phyloP scores from a whole-genome alignment of 352 stramenopile genomes.

The Albugo laibachii region DNA sequence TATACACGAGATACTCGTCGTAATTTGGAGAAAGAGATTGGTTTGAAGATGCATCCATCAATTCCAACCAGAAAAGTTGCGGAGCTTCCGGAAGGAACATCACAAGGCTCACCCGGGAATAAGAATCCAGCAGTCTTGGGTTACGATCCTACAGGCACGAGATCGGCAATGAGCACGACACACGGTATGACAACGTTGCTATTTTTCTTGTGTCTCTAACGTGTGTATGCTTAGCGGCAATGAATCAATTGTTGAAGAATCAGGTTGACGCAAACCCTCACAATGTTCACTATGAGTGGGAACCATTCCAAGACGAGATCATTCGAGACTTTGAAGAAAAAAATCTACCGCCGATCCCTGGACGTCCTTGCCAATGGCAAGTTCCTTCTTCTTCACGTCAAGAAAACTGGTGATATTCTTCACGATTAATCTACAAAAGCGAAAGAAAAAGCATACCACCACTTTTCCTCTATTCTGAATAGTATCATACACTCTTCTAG shows the following conservation, averaged over 20 bases:
- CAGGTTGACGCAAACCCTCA: conserved; percentile 27
- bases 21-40: conserved; percentile 12
- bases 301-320: conserved; percentile 51
- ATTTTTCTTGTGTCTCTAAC: neutral
- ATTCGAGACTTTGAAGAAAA: conserved; percentile 48
- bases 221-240: conserved; percentile 15
- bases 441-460: too few relatives aligned
- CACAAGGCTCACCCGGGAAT: too few relatives aligned
- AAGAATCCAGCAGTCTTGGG: conserved; percentile 63
- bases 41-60: conserved; percentile 34
- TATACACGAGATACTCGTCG: conserved; percentile 76
- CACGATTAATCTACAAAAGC: too few relatives aligned
- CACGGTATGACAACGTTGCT: conserved; percentile 17
- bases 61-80: conserved; percentile 14
- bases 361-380: conserved; percentile 16
- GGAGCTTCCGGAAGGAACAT: neutral
- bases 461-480: too few relatives aligned
- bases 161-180: conserved; percentile 72
- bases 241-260: conserved; percentile 48
- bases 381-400: conserved; percentile 1
- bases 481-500: too few relatives aligned
- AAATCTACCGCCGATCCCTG: conserved; percentile 46
- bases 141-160: conserved; percentile 71
- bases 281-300: conserved; percentile 70
- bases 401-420: too few relatives aligned